phyloP scores from a whole-genome alignment of 208 protist species.

The Porcisia hertigi region DNA sequence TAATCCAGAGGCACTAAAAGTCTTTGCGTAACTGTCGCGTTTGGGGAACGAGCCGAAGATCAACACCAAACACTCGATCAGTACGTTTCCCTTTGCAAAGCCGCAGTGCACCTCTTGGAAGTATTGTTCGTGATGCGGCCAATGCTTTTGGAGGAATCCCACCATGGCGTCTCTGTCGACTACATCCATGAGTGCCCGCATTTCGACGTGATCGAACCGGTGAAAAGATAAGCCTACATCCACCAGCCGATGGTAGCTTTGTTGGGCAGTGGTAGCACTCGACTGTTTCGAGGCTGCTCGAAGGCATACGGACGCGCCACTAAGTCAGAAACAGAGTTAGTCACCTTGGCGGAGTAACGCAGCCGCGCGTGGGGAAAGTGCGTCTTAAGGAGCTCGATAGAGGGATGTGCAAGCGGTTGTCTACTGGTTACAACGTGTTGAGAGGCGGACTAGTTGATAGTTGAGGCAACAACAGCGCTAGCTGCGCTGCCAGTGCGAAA shows the following conservation, averaged over 20 bases:
- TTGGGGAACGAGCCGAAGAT: not conserved
- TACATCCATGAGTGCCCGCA: not conserved
- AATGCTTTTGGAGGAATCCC: constrained; percentile 4
- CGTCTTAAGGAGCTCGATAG: constrained; percentile 42
- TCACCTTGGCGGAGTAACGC: constrained; percentile 31
- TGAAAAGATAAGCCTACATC: not conserved
- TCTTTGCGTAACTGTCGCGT: no score
- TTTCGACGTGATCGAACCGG: not conserved
- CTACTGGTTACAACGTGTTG: constrained; percentile 23
- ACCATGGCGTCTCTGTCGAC: constrained; percentile 15
- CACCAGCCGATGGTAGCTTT: not conserved
- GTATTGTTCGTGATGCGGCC: not conserved
- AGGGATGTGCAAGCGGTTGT: constrained; percentile 19
- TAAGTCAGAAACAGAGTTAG: constrained; percentile 14
- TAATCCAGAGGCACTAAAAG: not conserved
- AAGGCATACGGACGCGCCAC: no score
- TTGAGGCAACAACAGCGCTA: not conserved
- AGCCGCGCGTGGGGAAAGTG: constrained; percentile 26
- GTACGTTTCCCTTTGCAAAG: not conserved
- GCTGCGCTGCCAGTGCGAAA: no score
- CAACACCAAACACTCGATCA: constrained; percentile 8
- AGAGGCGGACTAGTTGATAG: not conserved
- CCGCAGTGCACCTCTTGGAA: constrained; percentile 8
- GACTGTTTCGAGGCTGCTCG: not conserved
- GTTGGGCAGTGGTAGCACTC: not conserved